These are phyloP conservation scores for Hammondia hammondi DNA, from an alignment of 169 alveolate genomes.

Conservation along the genomic window DNA sequence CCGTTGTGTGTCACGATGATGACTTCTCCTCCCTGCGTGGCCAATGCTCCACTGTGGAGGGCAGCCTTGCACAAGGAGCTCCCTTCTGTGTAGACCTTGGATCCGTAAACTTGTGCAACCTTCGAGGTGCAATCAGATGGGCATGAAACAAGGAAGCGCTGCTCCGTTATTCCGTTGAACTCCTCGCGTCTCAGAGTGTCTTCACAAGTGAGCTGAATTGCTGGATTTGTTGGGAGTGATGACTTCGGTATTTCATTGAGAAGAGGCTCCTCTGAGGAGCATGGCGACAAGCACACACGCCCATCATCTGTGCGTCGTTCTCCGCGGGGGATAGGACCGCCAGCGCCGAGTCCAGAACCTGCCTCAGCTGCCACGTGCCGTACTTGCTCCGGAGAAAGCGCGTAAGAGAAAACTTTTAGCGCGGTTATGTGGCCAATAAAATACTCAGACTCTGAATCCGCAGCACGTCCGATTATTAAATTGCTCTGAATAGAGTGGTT, in stretches of 20 bases:
- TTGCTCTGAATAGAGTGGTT: slow-evolving; percentile 59
- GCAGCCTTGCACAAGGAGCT: slow-evolving; percentile 80
- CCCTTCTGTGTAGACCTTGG: slow-evolving; percentile 72
- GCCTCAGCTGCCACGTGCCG: neutral
- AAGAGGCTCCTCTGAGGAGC: slow-evolving; percentile 76
- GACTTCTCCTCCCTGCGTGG: slow-evolving; percentile 74
- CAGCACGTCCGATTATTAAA: slow-evolving; percentile 74
- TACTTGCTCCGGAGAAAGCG: slow-evolving; percentile 82
- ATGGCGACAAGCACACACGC: slow-evolving; percentile 76
- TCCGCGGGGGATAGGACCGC: slow-evolving; percentile 71
- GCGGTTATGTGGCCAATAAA: slow-evolving; percentile 78
- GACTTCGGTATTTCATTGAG: slow-evolving; percentile 63
- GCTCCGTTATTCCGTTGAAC: slow-evolving; percentile 64
- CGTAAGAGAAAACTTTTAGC: slow-evolving; percentile 77
- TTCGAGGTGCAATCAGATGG: slow-evolving; percentile 73
- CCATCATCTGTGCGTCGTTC: slow-evolving; percentile 79
- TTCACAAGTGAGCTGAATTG: slow-evolving; percentile 73
- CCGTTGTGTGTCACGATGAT: slow-evolving; percentile 76
- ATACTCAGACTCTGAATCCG: slow-evolving; percentile 78
- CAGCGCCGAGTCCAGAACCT: slow-evolving; percentile 26
- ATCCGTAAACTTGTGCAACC: slow-evolving; percentile 68
- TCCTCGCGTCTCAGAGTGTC: slow-evolving; percentile 65
- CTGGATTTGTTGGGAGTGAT: slow-evolving; percentile 69
- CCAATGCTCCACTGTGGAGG: slow-evolving; percentile 72
- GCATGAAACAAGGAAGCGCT: slow-evolving; percentile 69